A percentile compares a stretch with the other conserved stretches of the same genome.
Evolutionary conservation across 2,329 filamentous ascomycete species (phyloP).

Genomic region (Dactylella cylindrospora): DNA sequence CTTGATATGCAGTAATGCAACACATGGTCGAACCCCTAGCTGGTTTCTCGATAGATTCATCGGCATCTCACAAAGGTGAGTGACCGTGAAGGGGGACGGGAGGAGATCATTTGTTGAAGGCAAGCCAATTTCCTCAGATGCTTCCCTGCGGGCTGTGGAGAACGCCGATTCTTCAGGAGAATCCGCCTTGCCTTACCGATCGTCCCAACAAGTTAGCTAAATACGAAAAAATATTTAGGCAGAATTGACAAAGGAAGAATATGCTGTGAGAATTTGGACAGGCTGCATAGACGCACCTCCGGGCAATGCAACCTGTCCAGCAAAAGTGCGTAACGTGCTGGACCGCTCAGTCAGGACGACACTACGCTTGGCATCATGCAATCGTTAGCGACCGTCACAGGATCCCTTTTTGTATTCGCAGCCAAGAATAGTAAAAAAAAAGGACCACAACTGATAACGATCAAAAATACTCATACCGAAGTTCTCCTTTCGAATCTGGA

Average conservation of each 20-base stretch:
- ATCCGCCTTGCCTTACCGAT: conserved; percentile 59
- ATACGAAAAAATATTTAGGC: not conserved
- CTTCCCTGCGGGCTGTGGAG: conserved; percentile 84
- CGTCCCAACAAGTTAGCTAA: not conserved
- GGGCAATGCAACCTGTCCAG: conserved; percentile 84
- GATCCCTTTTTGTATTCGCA: too few species aligned
- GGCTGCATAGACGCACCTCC: conserved; percentile 61
- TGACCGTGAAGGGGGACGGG: conserved; percentile 76
- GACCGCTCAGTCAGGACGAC: conserved; percentile 71
- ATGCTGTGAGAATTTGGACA: not conserved
- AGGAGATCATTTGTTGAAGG: conserved; percentile 69
- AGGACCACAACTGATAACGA: not conserved
- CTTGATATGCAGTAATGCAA: conserved; percentile 66
- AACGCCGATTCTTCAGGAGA: conserved; percentile 62
- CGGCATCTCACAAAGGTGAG: conserved; percentile 83
- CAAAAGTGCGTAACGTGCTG: conserved; percentile 65
- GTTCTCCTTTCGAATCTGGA: conserved; percentile 75
- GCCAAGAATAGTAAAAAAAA: too few species aligned
- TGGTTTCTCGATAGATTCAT: conserved; percentile 72
- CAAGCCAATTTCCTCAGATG: conserved; percentile 89
- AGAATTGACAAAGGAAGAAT: not conserved
- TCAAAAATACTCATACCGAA: conserved; percentile 53
- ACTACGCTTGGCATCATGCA: conserved; percentile 48
- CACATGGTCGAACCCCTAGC: conserved; percentile 72
- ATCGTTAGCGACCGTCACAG: conserved; percentile 24